Percentiles rank a stretch among this genome's conserved stretches.
Evolutionary conservation across 73 alveolate genomes (phyloP).

Genomic region (Paramecium primaurelia): DNA sequence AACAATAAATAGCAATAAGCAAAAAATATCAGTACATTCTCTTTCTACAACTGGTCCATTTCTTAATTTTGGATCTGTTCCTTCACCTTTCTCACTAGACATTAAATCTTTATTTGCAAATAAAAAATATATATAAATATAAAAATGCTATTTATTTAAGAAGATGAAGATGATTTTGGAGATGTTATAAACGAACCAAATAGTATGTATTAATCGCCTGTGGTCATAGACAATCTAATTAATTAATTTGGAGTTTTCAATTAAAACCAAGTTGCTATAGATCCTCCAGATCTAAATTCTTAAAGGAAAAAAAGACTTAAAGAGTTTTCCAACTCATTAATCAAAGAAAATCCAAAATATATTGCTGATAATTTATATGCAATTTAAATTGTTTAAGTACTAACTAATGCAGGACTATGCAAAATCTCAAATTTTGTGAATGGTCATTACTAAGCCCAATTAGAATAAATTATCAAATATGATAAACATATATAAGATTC

Average conservation of each 20-base stretch:
- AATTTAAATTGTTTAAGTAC: background rate
- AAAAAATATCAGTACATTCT: conserved; percentile 46
- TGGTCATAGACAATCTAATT: background rate
- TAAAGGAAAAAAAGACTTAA: background rate
- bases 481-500: background rate
- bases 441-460: background rate
- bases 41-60: conserved; percentile 56
- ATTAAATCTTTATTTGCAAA: background rate
- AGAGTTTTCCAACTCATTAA: background rate
- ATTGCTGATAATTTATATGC: conserved; percentile 14
- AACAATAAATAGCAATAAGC: conserved; percentile 17
- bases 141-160: background rate
- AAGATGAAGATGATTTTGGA: background rate
- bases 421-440: background rate
- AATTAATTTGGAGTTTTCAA: background rate
- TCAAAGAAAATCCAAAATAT: background rate
- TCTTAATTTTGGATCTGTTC: conserved; percentile 31
- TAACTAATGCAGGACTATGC: conserved; percentile 9
- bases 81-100: conserved; percentile 14
- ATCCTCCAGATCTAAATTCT: background rate
- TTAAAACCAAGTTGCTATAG: background rate
- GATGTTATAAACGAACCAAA: background rate
- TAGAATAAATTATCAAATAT: background rate
- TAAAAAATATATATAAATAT: background rate
- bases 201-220: background rate